Conservation (phyloP, 73 alveolate species). For the Paramecium octaurelia region DNA sequence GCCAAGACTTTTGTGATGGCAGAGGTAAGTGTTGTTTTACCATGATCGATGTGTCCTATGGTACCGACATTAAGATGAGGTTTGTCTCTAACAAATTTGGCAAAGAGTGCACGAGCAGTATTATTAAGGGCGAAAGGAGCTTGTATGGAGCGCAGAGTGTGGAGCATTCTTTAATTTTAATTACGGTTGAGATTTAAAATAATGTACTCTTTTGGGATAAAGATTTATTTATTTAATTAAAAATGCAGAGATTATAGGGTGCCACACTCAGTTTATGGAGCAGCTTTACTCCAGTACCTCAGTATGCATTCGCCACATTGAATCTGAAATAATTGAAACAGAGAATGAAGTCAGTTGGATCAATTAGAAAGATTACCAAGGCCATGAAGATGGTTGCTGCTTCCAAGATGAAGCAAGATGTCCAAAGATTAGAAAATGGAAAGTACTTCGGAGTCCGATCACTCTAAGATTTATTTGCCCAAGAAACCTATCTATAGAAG, state of each 20-base stretch:
- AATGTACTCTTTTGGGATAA: not conserved
- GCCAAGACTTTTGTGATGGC: conserved; percentile 88
- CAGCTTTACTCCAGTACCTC: conserved; percentile 48
- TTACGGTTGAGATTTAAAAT: conserved; percentile 30
- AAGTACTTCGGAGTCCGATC: conserved; percentile 73
- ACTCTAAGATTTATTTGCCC: conserved; percentile 76
- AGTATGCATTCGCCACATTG: conserved; percentile 67
- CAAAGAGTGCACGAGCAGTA: conserved; percentile 61
- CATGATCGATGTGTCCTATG: conserved; percentile 97
- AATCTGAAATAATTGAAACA: conserved; percentile 73
- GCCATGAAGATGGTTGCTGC: conserved; percentile 97
- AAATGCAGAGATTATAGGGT: conserved; percentile 39
- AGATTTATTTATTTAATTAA: conserved; percentile 16
- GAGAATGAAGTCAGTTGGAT: conserved; percentile 84
- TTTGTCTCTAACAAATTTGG: conserved; percentile 82
- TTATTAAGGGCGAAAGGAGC: not conserved
- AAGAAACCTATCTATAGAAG: conserved; percentile 79
- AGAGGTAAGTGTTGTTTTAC: conserved; percentile 94
- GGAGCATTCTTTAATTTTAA: conserved; percentile 31
- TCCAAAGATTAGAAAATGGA: conserved; percentile 77
- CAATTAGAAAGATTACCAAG: conserved; percentile 89
- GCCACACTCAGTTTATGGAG: conserved; percentile 27
- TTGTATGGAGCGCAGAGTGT: not conserved
- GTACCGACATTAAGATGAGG: conserved; percentile 97
- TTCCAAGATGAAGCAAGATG: conserved; percentile 81